phyloP scores from a whole-genome alignment of 768 basidiomycete genomes.

The Arthromyces matolae region DNA sequence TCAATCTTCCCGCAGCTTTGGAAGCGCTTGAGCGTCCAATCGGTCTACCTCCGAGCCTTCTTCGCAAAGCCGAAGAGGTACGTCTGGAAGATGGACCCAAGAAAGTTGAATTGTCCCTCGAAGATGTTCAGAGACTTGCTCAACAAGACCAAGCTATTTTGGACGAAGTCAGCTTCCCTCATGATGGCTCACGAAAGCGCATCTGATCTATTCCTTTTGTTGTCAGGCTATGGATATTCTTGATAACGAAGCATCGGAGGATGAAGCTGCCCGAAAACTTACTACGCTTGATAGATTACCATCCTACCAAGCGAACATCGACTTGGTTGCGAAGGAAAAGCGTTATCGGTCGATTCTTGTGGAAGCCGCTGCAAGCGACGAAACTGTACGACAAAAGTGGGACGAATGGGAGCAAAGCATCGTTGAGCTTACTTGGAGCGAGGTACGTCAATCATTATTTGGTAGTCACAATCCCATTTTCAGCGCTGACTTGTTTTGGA shows the following conservation, averaged over 20 bases:
- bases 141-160: conserved; percentile 57
- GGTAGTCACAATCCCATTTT: background rate
- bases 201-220: background rate
- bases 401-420: conserved; percentile 82
- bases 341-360: conserved; percentile 70
- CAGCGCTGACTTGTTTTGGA: background rate
- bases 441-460: conserved; percentile 39
- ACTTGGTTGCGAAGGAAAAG: conserved; percentile 65
- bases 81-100: conserved; percentile 71
- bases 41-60: conserved; percentile 83
- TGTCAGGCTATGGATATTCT: conserved; percentile 86
- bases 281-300: conserved; percentile 48
- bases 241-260: conserved; percentile 86
- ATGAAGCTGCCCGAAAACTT: conserved; percentile 63
- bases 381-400: conserved; percentile 77
- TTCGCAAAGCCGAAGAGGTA: conserved; percentile 84
- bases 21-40: conserved; percentile 86
- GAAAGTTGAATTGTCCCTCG: conserved; percentile 66
- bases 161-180: conserved; percentile 58
- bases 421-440: conserved; percentile 59
- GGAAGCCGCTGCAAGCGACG: conserved; percentile 74
- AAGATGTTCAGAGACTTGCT: conserved; percentile 67
- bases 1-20: conserved; percentile 81
- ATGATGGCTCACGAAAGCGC: background rate
- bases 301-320: conserved; percentile 76